phyloP scores from a whole-genome alignment of 768 basidiomycete species.

The Rhodotorula sphaerocarpa region DNA sequence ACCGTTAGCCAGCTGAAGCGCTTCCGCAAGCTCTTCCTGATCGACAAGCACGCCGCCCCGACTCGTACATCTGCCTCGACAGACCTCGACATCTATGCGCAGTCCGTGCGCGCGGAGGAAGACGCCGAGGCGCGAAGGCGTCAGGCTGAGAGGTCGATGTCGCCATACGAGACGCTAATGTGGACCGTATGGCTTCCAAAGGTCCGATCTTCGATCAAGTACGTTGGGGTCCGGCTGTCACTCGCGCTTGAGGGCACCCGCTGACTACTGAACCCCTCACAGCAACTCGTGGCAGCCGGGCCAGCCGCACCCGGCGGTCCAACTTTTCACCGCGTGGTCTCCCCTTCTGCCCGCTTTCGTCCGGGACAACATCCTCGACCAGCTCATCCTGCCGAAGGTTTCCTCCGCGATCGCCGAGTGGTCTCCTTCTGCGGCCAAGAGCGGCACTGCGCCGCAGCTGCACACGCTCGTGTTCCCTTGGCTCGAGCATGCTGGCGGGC shows the following conservation, averaged over 20 bases:
- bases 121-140: not conserved
- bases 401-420: conserved; percentile 74
- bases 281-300: conserved; percentile 81
- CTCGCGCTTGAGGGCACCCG: not conserved
- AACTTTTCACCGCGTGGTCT: conserved; percentile 80
- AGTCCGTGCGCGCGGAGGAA: conserved; percentile 19
- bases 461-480: conserved; percentile 87
- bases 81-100: not conserved
- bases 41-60: conserved; percentile 20
- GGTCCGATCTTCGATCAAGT: conserved; percentile 84
- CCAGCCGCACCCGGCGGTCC: conserved; percentile 64
- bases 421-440: conserved; percentile 49
- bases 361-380: conserved; percentile 88
- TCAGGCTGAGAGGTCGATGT: conserved; percentile 53
- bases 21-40: conserved; percentile 44
- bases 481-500: conserved; percentile 71
- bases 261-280: no score
- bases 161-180: conserved; percentile 83
- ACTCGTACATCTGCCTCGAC: not conserved
- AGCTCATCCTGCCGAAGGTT: conserved; percentile 88
- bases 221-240: conserved; percentile 33
- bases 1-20: conserved; percentile 41
- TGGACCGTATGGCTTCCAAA: conserved; percentile 95
- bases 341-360: conserved; percentile 81
- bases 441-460: conserved; percentile 51